Evolutionary conservation across 78 protist species (phyloP), one percentile per base, ranked within the genome.

Genomic region (Speleostelium caveatum): DNA sequence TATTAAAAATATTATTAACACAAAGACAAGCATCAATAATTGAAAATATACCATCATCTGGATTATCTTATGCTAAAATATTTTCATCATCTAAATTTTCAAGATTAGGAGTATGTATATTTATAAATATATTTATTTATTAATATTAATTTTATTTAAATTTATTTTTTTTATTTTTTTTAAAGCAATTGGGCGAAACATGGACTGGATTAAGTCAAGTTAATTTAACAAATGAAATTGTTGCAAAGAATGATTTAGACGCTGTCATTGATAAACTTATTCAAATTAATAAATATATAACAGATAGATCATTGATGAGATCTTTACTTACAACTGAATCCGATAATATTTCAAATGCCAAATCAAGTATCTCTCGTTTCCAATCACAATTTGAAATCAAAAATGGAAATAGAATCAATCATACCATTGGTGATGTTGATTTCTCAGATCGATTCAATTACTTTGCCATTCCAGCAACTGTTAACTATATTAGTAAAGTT

Each of bases 201-300:
- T 80, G 89, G 89, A 32, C 21, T 58, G 89, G 89, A 67, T 33
- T 80, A 6, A 38, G 63, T 30, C 89, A 80, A 14, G 89, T 80
- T 58, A 53, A n/a, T 26, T 68, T 80, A 2, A 68, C 63, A 0
- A 80, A 80, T 56, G 62, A 80, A 39, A 38, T 80, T 17, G 39
- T 80, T 12, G 19, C 89, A 0, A 22, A 55, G 21, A 65, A 67
- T 39, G 75, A 66, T 10, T 21, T 67, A 30, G 21, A 38, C 21
- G 51, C 21, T 0, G 22, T 80, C 21, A 80, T 80, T 41, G n/a
- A 14, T 2, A 80, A 67, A 28, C 41, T 80, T 2, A n/a, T 56
- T 5, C 17, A 0, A 35, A 80, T 80, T 12, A 80, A 80, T 39
- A 30, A 80, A n/a, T 68, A 67, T 39, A 68, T 80, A 0, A 4